Base-by-base conservation (phyloP, 2,329 filamentous ascomycete genomes). In the Corniculantispora saksenae region DNA sequence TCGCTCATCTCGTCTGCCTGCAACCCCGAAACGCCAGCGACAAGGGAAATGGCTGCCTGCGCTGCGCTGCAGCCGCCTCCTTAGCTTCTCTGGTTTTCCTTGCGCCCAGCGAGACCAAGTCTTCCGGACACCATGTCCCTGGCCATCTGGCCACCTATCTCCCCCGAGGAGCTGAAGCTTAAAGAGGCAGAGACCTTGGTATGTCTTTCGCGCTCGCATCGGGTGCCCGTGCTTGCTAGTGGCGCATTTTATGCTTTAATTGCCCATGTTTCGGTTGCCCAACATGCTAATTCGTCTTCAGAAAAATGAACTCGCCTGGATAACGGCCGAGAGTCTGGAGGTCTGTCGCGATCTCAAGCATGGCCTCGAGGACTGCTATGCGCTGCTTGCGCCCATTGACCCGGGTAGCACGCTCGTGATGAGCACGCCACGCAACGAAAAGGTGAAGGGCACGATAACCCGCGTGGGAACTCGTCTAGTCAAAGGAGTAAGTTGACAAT, bases 361-460 rank as follows among this genome's bases (percentile, higher is more conserved):
- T 70, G 92, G 93, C 66, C 86, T 98, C 3, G 89, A 95, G 75
- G 93, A 97, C 78, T 97, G 94, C 79, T 92, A 93, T 70, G 88
- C 90, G 21, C 85, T 98, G 27, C 87, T 99, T 35, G 91, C 93
- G 9, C 93, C 94, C 1, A 85, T 90, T 68, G 93, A 97, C 73
- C 89, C 90, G 1, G 93, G 93, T 10, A 94, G 90, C 71, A 99
- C 94, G 1, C 86, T 99, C 32, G 94, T 95, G 35, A 85, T 99
- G 69, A 95, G 91, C 67, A 96, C 94, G 17, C 86, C 91, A 64
- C 87, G 94, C 64, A 94, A 92, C 63, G 95, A 99, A 80, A 88
- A 86, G 70, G 89, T 98, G 68, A 99, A 99, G 77, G 95, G 95
- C 21, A 92, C 93, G 71, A 87, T 98, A 66, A 98, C 94, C 1